phyloP scores from a whole-genome alignment of 108 stramenopile genomes.

The Cyclotella choctawhatcheeana region DNA sequence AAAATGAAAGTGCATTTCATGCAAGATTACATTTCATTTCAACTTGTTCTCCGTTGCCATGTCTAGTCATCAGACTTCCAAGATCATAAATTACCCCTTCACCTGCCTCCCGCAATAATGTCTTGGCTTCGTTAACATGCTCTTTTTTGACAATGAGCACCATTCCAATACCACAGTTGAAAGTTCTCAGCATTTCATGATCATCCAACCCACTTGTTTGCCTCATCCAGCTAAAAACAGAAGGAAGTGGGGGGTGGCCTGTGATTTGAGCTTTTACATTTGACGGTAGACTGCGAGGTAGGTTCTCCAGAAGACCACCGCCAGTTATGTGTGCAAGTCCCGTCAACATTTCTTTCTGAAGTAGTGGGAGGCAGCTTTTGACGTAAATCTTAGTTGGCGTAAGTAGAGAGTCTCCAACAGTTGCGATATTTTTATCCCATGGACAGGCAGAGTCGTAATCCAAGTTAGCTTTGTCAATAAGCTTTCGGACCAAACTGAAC shows the following conservation, averaged over 20 bases:
- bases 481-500: conserved; percentile 95
- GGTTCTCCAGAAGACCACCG: conserved; percentile 96
- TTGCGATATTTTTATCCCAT: conserved; percentile 74
- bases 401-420: conserved; percentile 90
- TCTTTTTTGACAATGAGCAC: conserved; percentile 87
- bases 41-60: conserved; percentile 61
- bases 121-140: conserved; percentile 70
- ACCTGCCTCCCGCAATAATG: conserved; percentile 69
- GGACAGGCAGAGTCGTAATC: conserved; percentile 86
- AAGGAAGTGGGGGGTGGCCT: conserved; percentile 81
- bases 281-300: conserved; percentile 92
- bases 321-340: conserved; percentile 98
- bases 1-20: conserved; percentile 1
- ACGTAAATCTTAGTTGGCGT: conserved; percentile 98
- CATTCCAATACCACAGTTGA: conserved; percentile 98
- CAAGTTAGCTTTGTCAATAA: conserved; percentile 88
- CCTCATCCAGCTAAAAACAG: conserved; percentile 96
- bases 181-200: conserved; percentile 94
- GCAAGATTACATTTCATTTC: conserved; percentile 56
- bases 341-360: conserved; percentile 82
- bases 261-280: conserved; percentile 88
- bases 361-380: conserved; percentile 83
- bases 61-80: conserved; percentile 60
- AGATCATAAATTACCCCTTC: conserved; percentile 79
- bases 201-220: conserved; percentile 87